phyloP scores from a whole-genome alignment of 306 rosid genomes.

The Lathyrus tuberosus region DNA sequence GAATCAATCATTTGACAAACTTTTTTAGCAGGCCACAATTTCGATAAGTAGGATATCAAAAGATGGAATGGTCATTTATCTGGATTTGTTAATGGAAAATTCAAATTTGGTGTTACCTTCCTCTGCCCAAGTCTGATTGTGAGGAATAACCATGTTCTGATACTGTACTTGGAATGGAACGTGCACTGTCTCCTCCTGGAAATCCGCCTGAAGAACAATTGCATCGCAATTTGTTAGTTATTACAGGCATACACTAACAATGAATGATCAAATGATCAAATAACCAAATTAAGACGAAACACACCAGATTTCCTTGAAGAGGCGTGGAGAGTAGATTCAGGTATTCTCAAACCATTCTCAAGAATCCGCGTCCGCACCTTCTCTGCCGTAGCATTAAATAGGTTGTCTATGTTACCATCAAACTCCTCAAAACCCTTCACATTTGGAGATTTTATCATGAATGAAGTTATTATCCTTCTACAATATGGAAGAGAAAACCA shows the following conservation, averaged over 20 bases:
- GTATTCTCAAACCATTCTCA: conserved; percentile 40
- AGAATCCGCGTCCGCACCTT: not conserved
- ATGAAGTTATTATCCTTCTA: conserved; percentile 20
- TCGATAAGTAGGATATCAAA: conserved; percentile 29
- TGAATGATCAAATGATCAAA: conserved; percentile 15
- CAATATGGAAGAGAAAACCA: conserved; percentile 28
- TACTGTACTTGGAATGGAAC: conserved; percentile 55
- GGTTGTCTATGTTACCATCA: conserved; percentile 47
- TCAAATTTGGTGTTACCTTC: conserved; percentile 51
- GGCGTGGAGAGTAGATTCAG: conserved; percentile 47
- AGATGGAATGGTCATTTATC: conserved; percentile 22
- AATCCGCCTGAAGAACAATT: conserved; percentile 21
- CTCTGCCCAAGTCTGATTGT: conserved; percentile 47
- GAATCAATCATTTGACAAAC: conserved; percentile 31
- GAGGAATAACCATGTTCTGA: conserved; percentile 62
- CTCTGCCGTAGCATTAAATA: not conserved
- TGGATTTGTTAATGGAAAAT: conserved; percentile 4
- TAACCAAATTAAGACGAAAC: conserved; percentile 26
- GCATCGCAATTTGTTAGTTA: conserved; percentile 24
- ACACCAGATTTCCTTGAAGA: conserved; percentile 66
- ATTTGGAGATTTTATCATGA: conserved; percentile 39
- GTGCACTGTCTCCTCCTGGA: conserved; percentile 56
- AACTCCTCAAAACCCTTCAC: conserved; percentile 64
- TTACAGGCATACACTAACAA: conserved; percentile 22
- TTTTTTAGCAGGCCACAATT: conserved; percentile 10